These are phyloP conservation scores for Cystobasidium slooffiae DNA, from an alignment of 1,284 basidiomycete genomes.

Conservation along the genomic window DNA sequence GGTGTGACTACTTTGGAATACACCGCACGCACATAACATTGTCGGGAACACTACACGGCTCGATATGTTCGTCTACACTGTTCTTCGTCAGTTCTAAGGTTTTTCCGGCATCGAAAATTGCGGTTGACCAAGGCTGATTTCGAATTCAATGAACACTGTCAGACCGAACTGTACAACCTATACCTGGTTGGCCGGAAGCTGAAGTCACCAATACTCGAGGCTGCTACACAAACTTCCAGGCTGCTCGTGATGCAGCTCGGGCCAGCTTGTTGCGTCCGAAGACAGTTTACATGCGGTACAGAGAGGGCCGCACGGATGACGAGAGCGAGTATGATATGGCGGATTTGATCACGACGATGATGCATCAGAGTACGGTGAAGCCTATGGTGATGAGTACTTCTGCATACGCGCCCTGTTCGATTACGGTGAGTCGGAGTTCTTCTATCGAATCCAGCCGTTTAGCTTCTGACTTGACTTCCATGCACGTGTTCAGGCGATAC, in stretches of 20 bases:
- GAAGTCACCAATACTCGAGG: not conserved
- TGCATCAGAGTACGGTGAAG: not conserved
- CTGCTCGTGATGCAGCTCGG: not conserved
- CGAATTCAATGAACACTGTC: too few relatives aligned
- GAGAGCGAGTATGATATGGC: not conserved
- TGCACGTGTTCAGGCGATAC: too few relatives aligned
- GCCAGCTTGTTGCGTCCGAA: not conserved
- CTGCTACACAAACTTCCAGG: not conserved
- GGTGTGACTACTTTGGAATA: too few relatives aligned
- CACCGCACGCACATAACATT: too few relatives aligned
- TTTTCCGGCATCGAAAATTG: too few relatives aligned
- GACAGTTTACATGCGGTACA: not conserved
- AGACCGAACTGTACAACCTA: not conserved
- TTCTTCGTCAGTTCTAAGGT: not conserved
- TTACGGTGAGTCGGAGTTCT: not conserved
- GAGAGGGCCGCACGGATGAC: not conserved
- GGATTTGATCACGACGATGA: not conserved
- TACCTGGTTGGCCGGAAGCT: not conserved
- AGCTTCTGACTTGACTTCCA: too few relatives aligned
- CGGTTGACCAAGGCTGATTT: too few relatives aligned
- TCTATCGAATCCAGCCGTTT: too few relatives aligned
- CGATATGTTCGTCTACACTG: not conserved
- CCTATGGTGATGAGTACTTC: not conserved
- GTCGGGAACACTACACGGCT: too few relatives aligned
- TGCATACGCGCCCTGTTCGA: not conserved